Conservation (phyloP, 2,329 filamentous ascomycete genomes). For the Rugonectria rugulosa region DNA sequence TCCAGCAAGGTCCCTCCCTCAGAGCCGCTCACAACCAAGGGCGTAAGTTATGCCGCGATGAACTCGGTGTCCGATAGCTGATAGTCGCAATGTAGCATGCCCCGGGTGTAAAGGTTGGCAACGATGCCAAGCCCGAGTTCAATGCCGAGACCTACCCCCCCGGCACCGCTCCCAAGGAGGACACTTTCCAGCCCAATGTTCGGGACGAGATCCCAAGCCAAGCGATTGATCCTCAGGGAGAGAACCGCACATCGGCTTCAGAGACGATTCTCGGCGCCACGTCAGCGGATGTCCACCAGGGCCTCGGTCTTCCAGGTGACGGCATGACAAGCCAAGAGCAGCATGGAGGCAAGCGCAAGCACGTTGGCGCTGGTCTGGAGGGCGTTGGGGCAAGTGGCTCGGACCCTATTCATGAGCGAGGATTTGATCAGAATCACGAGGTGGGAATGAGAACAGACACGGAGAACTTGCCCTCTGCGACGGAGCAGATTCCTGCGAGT, state of each 20-base stretch:
- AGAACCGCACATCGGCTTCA: constrained; percentile 40
- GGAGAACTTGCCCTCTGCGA: constrained; percentile 31
- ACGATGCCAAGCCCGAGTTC: constrained; percentile 69
- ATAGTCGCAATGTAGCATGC: constrained; percentile 66
- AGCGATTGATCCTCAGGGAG: constrained; percentile 40
- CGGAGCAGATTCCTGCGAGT: constrained; percentile 29
- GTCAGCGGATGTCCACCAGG: constrained; percentile 52
- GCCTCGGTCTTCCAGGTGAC: constrained; percentile 52
- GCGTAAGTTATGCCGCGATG: constrained; percentile 61
- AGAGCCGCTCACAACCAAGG: constrained; percentile 60
- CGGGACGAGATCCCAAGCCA: constrained; percentile 46
- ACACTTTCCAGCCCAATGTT: constrained; percentile 51
- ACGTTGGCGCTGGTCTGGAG: constrained; percentile 48
- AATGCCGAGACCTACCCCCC: constrained; percentile 65
- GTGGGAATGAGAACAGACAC: constrained; percentile 28
- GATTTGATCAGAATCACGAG: constrained; percentile 41
- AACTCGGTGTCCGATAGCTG: no score
- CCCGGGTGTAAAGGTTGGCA: constrained; percentile 66
- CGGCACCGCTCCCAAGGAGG: constrained; percentile 65
- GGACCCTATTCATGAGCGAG: constrained; percentile 40
- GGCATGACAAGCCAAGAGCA: constrained; percentile 53
- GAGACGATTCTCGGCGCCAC: constrained; percentile 55
- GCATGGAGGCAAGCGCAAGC: constrained; percentile 48
- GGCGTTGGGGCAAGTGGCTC: constrained; percentile 45
- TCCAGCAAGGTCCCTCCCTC: constrained; percentile 56